Evolutionary conservation across 2,329 filamentous ascomycete species (phyloP), one percentile per base, ranked within the genome.

Genomic region (Coniochaeta pulveracea): DNA sequence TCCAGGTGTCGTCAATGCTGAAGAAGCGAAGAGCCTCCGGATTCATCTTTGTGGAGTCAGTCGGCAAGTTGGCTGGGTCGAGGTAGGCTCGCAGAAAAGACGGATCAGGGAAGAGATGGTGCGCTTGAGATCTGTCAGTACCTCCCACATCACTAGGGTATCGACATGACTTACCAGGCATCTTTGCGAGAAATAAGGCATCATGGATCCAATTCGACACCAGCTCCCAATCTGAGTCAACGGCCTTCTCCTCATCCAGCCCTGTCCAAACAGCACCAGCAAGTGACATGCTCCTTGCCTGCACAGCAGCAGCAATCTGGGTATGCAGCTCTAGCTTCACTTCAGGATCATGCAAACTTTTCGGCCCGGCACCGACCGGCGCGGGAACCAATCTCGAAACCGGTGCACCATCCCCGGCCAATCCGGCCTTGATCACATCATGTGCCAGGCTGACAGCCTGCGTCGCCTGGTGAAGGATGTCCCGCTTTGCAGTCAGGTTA

Each of bases 1-100:
- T 40, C 60, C 59, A 63, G 32, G 47, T 49, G 5, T 39, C 24
- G 35, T 63, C 59, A 18, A 63, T 47, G 28, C 51, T 35, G 39
- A 63, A 63, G 40, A 58, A 55, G 1, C 57, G 46, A 0, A 64
- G 26, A 1, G 40, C 40, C 37, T 64, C 58, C 2, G 12, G 26
- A n/a, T n/a, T n/a, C n/a, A n/a, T n/a, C n/a, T n/a, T n/a, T n/a
- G n/a, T n/a, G n/a, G n/a, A n/a, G n/a, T n/a, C n/a, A n/a, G n/a
- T n/a, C n/a, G n/a, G n/a, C n/a, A n/a, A n/a, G n/a, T n/a, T n/a
- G n/a, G n/a, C n/a, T n/a, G n/a, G n/a, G n/a, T n/a, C n/a, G n/a
- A n/a, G n/a, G n/a, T n/a, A n/a, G n/a, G 3, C 4, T 1, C 50
- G 52, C 0, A 62, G 40, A 35, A 45, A 43, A 0, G 38, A 37